A percentile compares a stretch with the other conserved stretches of the same genome.
Conservation (phyloP, 148 eudicot genomes). For the Limonium bicolor region DNA sequence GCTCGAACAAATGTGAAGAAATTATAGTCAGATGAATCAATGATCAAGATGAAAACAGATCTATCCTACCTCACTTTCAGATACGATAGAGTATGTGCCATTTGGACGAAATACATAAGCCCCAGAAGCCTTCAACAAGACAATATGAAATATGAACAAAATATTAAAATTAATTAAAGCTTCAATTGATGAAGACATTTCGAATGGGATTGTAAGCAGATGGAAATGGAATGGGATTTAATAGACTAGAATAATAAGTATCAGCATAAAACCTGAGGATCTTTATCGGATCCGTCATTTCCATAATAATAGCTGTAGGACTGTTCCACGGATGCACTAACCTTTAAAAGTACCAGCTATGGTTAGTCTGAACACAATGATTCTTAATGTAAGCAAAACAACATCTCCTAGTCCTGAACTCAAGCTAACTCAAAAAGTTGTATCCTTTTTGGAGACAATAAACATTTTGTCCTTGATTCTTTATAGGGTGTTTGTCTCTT, state of each 20-base stretch:
- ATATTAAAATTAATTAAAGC: too few relatives aligned
- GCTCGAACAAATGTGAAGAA: neutral
- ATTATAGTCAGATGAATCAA: neutral
- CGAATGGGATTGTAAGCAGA: neutral
- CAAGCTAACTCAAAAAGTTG: too few relatives aligned
- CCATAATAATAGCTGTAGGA: constrained; percentile 24
- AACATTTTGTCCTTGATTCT: too few relatives aligned
- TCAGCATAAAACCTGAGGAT: constrained; percentile 26
- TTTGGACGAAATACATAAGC: constrained; percentile 93
- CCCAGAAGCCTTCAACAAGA: constrained; percentile 58
- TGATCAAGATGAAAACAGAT: constrained; percentile 1
- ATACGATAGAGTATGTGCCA: constrained; percentile 31
- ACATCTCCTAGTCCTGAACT: too few relatives aligned
- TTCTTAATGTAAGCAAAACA: too few relatives aligned
- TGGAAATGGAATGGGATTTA: neutral
- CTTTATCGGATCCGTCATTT: constrained; percentile 21
- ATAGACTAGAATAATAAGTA: neutral
- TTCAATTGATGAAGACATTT: constrained; percentile 1
- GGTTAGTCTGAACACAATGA: too few relatives aligned
- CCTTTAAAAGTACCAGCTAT: constrained; percentile 22
- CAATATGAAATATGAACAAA: neutral
- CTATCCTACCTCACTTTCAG: constrained; percentile 34
- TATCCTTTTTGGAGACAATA: too few relatives aligned
- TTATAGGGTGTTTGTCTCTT: too few relatives aligned
- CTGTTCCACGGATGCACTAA: constrained; percentile 22